Percentiles rank a stretch among this genome's conserved stretches.
phyloP scores from a whole-genome alignment of 202 grass and related monocot species.

The Elaeis oleifera region DNA sequence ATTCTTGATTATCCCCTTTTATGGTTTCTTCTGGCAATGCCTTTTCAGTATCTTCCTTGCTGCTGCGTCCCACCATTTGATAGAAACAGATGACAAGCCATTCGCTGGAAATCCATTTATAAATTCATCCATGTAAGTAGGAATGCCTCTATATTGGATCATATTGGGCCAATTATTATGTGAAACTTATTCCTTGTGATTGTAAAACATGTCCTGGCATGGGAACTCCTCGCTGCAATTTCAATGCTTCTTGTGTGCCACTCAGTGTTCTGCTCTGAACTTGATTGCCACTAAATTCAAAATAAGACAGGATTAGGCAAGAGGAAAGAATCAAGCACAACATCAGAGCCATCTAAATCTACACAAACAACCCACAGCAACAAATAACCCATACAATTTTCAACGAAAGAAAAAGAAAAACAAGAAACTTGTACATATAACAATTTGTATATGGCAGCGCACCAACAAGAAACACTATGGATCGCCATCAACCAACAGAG shows the following conservation, averaged over 20 bases:
- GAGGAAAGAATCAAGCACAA: no score
- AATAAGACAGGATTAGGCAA: no score
- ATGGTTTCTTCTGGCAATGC: constrained; percentile 1
- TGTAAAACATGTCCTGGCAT: constrained; percentile 34
- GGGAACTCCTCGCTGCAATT: constrained; percentile 40
- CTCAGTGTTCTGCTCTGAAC: constrained; percentile 10
- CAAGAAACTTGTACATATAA: no score
- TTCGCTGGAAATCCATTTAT: constrained; percentile 63
- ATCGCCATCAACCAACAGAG: no score
- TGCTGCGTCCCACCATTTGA: constrained; percentile 71
- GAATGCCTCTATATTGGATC: constrained; percentile 38
- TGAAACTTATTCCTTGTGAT: constrained; percentile 33
- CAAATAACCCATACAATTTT: no score
- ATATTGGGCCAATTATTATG: constrained; percentile 26
- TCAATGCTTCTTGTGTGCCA: constrained; percentile 32
- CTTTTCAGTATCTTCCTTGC: constrained; percentile 7
- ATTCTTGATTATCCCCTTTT: constrained; percentile 34
- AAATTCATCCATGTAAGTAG: constrained; percentile 89
- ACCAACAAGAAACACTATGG: no score
- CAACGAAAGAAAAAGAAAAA: no score
- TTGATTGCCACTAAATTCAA: no score
- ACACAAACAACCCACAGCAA: no score
- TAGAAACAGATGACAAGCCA: constrained; percentile 50
- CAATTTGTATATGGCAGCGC: no score
- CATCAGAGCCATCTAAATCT: no score